Percentiles rank a stretch among this genome's conserved stretches.
These are phyloP conservation scores for Candida nitratophila DNA, from an alignment of 805 yeast genomes.

Conservation along the genomic window DNA sequence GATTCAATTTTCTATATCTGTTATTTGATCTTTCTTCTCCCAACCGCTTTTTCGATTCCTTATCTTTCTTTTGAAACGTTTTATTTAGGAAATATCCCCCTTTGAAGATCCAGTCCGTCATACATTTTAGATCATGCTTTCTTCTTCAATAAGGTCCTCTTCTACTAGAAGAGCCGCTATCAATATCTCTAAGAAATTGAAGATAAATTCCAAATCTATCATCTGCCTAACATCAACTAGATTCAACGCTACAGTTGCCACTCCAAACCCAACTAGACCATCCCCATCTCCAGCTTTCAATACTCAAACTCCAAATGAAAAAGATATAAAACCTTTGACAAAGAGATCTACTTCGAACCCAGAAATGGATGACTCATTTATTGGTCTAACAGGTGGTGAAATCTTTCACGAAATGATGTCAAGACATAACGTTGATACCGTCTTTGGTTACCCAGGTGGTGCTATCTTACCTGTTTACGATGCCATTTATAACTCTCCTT, in stretches of 20 bases:
- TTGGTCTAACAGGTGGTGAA: slow-evolving; percentile 97
- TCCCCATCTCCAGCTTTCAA: slow-evolving; percentile 44
- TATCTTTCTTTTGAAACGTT: too few species aligned
- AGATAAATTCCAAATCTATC: neutral
- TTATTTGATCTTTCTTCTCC: neutral
- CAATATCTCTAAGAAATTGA: neutral
- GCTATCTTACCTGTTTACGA: slow-evolving; percentile 97
- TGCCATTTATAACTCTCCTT: slow-evolving; percentile 86
- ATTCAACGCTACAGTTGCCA: slow-evolving; percentile 13
- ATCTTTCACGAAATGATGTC: slow-evolving; percentile 98
- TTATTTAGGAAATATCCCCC: too few species aligned
- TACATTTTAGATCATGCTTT: too few species aligned
- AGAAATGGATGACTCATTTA: slow-evolving; percentile 74
- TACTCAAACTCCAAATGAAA: slow-evolving; percentile 10
- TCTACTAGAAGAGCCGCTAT: slow-evolving; percentile 1
- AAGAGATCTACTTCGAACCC: neutral
- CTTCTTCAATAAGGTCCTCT: slow-evolving; percentile 7
- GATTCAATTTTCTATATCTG: too few species aligned
- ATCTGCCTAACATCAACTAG: neutral
- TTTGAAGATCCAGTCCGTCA: too few species aligned
- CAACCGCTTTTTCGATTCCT: too few species aligned
- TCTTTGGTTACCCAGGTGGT: slow-evolving; percentile 98
- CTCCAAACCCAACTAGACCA: slow-evolving; percentile 16
- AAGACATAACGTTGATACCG: slow-evolving; percentile 90
- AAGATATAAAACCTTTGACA: slow-evolving; percentile 12